phyloP scores from a whole-genome alignment of 495 filamentous ascomycete genomes.

The Xylaria castorea region DNA sequence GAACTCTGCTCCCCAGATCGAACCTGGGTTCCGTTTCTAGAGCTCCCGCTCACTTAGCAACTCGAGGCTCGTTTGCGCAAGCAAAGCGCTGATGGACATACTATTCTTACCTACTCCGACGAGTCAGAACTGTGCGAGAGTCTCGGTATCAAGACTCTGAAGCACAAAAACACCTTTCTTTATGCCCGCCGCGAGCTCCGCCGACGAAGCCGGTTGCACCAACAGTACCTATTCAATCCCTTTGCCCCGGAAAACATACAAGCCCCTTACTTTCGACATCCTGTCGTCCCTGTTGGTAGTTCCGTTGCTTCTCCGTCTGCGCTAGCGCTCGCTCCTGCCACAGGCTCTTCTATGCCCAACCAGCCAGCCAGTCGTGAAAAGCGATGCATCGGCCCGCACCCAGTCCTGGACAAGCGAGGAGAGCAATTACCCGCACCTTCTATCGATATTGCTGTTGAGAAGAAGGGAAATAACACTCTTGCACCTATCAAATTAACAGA shows the following conservation, averaged over 20 bases:
- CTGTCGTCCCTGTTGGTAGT: neutral
- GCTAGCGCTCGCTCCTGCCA: neutral
- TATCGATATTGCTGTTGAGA: slow-evolving; percentile 1
- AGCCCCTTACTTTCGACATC: neutral
- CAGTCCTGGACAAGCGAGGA: neutral
- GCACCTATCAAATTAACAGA: neutral
- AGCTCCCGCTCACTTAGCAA: neutral
- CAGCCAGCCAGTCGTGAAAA: neutral
- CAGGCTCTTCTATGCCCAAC: neutral
- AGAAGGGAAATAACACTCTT: neutral
- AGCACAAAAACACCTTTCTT: slow-evolving; percentile 3
- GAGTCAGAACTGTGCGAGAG: neutral
- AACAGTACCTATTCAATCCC: neutral
- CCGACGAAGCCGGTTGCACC: neutral
- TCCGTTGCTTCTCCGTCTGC: neutral
- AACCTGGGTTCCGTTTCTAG: neutral
- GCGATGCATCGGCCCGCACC: neutral
- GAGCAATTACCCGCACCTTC: neutral
- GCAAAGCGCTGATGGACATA: neutral
- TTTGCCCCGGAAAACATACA: neutral
- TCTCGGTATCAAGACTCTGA: slow-evolving; percentile 1
- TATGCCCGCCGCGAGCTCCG: neutral
- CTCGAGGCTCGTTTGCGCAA: slow-evolving; percentile 1
- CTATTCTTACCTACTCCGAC: neutral
- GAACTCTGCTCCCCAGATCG: slow-evolving; percentile 7